phyloP scores from a whole-genome alignment of 768 basidiomycete species.

The Leucocoprinus birnbaumii region DNA sequence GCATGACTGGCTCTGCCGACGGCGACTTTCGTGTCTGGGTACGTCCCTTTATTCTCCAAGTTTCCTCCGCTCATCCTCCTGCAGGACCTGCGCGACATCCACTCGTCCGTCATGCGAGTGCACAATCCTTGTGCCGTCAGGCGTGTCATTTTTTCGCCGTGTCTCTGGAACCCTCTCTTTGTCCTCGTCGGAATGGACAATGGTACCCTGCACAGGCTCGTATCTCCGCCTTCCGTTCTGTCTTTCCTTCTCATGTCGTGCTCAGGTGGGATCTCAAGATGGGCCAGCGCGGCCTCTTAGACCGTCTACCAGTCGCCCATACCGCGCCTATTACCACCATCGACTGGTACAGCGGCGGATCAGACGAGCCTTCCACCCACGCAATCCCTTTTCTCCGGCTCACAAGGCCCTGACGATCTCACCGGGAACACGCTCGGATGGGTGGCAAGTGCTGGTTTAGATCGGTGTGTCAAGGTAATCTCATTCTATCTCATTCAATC shows the following conservation, averaged over 20 bases:
- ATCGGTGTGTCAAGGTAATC: conserved; percentile 71
- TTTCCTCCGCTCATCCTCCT: neutral
- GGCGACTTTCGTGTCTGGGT: conserved; percentile 83
- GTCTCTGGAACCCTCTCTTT: conserved; percentile 61
- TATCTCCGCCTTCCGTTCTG: neutral
- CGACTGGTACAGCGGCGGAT: conserved; percentile 56
- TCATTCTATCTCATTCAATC: neutral
- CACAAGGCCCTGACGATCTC: conserved; percentile 19
- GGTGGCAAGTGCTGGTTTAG: conserved; percentile 78
- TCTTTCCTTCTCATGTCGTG: neutral
- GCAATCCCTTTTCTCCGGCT: conserved; percentile 15
- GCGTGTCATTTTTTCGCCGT: conserved; percentile 68
- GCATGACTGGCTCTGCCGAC: conserved; percentile 78
- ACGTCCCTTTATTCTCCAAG: conserved; percentile 17
- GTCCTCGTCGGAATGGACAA: conserved; percentile 69
- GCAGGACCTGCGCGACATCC: conserved; percentile 73
- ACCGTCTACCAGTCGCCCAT: conserved; percentile 74
- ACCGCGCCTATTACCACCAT: conserved; percentile 66
- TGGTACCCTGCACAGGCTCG: conserved; percentile 64
- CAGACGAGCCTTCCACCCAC: neutral
- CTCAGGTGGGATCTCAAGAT: conserved; percentile 75
- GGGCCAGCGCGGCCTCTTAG: conserved; percentile 72
- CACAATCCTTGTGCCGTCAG: conserved; percentile 70
- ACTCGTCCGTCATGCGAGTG: conserved; percentile 67
- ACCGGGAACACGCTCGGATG: conserved; percentile 51